A percentile compares a stretch with the other conserved stretches of the same genome.
phyloP scores from a whole-genome alignment of 176 grass and related monocot species.

The Triticum urartu region DNA sequence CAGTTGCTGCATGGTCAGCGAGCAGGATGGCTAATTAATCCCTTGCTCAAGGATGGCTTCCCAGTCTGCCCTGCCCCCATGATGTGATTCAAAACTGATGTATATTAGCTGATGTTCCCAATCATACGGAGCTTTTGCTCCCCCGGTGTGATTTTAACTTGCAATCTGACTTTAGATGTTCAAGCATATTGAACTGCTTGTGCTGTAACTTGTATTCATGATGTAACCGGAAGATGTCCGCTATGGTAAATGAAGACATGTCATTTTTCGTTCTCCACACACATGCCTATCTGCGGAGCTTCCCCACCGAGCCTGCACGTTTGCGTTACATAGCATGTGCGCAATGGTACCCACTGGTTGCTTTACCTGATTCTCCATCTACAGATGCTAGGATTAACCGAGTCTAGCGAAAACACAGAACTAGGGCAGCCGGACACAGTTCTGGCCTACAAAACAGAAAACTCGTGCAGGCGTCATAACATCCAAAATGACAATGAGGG shows the following conservation, averaged over 20 bases:
- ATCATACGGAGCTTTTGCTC: constrained; percentile 18
- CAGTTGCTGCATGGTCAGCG: constrained; percentile 29
- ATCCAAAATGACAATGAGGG: too few relatives aligned
- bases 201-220: constrained; percentile 47
- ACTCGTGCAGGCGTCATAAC: too few relatives aligned
- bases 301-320: neutral
- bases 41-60: constrained; percentile 30
- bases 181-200: constrained; percentile 50
- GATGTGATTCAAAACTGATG: constrained; percentile 29
- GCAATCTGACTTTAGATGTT: constrained; percentile 40
- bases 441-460: too few relatives aligned
- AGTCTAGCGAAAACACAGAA: too few relatives aligned
- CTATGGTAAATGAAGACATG: constrained; percentile 36
- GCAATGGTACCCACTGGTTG: too few relatives aligned
- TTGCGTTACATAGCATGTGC: too few relatives aligned
- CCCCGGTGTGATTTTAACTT: constrained; percentile 36
- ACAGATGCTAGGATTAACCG: too few relatives aligned
- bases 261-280: constrained; percentile 26
- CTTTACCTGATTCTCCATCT: too few relatives aligned
- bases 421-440: too few relatives aligned
- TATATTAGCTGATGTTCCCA: constrained; percentile 6
- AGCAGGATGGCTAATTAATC: constrained; percentile 41
- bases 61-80: neutral
- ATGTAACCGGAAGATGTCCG: constrained; percentile 30
- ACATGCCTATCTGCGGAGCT: neutral